These are phyloP conservation scores for Pulveroboletus sp. DNA, from an alignment of 768 basidiomycete genomes.

Conservation along the genomic window DNA sequence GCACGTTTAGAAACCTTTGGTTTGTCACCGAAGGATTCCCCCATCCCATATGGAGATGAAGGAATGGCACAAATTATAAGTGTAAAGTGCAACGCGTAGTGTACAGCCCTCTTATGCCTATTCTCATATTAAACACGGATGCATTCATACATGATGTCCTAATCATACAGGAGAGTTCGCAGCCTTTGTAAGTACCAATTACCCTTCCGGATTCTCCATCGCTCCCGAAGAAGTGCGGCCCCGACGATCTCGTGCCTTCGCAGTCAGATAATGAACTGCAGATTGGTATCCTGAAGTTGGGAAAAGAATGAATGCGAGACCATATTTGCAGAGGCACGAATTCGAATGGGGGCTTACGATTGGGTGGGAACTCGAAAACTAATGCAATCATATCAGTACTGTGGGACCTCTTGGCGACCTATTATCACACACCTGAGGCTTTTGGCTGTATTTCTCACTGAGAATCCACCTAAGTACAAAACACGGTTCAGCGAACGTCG, in stretches of 20 bases:
- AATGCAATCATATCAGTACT: slow-evolving; percentile 7
- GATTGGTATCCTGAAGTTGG: slow-evolving; percentile 24
- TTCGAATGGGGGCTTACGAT: slow-evolving; percentile 33
- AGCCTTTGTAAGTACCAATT: neutral
- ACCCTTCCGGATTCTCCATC: neutral
- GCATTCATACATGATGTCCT: neutral
- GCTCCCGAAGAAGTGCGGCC: neutral
- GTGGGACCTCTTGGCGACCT: neutral
- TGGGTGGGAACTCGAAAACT: slow-evolving; percentile 43
- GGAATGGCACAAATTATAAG: slow-evolving; percentile 49
- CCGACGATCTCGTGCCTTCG: neutral
- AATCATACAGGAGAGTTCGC: slow-evolving; percentile 1
- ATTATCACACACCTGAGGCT: slow-evolving; percentile 42
- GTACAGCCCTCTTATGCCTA: neutral
- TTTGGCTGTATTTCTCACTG: slow-evolving; percentile 49
- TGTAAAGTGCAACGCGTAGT: slow-evolving; percentile 41
- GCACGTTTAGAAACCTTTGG: slow-evolving; percentile 14
- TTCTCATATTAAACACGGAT: no score
- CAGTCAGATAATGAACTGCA: slow-evolving; percentile 29
- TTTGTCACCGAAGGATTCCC: slow-evolving; percentile 18
- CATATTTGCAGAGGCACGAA: neutral
- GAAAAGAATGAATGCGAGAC: neutral
- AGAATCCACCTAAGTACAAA: slow-evolving; percentile 36
- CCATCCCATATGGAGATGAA: slow-evolving; percentile 57
- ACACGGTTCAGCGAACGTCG: neutral